These are phyloP conservation scores for Thielaviopsis populi DNA, from an alignment of 2,329 filamentous ascomycete species.

Conservation along the genomic window DNA sequence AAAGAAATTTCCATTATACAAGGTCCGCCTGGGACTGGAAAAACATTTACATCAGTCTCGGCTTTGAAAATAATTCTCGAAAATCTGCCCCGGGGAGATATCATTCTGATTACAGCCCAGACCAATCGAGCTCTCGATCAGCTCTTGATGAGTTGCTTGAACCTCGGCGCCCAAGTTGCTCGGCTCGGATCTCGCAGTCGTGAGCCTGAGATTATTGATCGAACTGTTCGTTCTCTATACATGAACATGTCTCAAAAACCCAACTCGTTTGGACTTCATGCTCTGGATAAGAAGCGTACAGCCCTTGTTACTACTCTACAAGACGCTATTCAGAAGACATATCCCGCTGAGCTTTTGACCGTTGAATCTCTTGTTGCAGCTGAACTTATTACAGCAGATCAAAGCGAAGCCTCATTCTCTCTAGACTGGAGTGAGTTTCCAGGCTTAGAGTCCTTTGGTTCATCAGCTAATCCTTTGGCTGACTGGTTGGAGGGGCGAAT, in stretches of 20 bases:
- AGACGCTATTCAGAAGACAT: not conserved
- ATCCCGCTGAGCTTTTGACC: not conserved
- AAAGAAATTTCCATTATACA: conserved; percentile 63
- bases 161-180: conserved; percentile 38
- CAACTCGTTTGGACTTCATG: not conserved
- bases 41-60: conserved; percentile 67
- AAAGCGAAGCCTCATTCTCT: not conserved
- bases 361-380: conserved; percentile 32
- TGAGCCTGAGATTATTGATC: conserved; percentile 13
- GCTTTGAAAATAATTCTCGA: conserved; percentile 51
- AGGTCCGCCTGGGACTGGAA: conserved; percentile 61
- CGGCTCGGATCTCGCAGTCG: conserved; percentile 33
- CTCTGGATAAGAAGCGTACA: conserved; percentile 20
- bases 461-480: not conserved
- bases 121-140: conserved; percentile 89
- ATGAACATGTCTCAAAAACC: not conserved
- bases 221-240: not conserved
- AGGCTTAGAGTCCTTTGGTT: not conserved
- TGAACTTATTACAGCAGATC: conserved; percentile 21
- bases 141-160: conserved; percentile 48
- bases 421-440: not conserved
- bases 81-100: conserved; percentile 42
- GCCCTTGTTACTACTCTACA: conserved; percentile 29
- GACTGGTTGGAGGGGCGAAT: conserved; percentile 8
- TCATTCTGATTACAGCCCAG: conserved; percentile 68